These are phyloP conservation scores for Rhizopus sp. DNA, from an alignment of 371 early-diverging fungal species.

Conservation along the genomic window DNA sequence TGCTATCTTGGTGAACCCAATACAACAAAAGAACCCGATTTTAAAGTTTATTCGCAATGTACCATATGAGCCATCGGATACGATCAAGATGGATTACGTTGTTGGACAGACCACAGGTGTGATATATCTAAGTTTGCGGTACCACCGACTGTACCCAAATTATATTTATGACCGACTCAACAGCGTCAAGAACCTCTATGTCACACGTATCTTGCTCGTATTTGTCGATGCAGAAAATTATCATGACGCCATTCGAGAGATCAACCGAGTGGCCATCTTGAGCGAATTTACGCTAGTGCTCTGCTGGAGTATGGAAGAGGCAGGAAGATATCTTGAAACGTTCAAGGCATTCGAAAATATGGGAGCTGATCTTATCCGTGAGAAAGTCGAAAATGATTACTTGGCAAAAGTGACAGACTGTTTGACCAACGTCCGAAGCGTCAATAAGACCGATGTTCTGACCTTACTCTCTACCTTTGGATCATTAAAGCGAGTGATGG, in stretches of 20 bases:
- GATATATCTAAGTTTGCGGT: slow-evolving; percentile 87
- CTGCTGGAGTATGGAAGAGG: slow-evolving; percentile 89
- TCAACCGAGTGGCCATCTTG: slow-evolving; percentile 70
- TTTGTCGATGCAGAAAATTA: slow-evolving; percentile 85
- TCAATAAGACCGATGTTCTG: slow-evolving; percentile 91
- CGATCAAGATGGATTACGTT: slow-evolving; percentile 76
- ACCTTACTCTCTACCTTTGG: slow-evolving; percentile 84
- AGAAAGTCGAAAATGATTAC: slow-evolving; percentile 71
- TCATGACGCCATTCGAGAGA: slow-evolving; percentile 76
- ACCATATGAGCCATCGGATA: slow-evolving; percentile 78
- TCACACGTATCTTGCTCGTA: slow-evolving; percentile 76
- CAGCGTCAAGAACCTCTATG: slow-evolving; percentile 55
- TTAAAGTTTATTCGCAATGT: slow-evolving; percentile 79
- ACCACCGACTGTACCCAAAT: slow-evolving; percentile 92
- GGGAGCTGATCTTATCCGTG: slow-evolving; percentile 82
- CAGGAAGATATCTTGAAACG: slow-evolving; percentile 85
- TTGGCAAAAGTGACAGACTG: slow-evolving; percentile 70
- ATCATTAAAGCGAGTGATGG: slow-evolving; percentile 61
- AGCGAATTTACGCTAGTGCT: slow-evolving; percentile 78
- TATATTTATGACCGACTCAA: slow-evolving; percentile 85
- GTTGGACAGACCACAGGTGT: slow-evolving; percentile 80
- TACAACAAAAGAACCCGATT: slow-evolving; percentile 81
- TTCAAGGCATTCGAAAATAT: slow-evolving; percentile 79
- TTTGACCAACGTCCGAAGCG: slow-evolving; percentile 76
- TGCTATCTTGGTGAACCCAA: slow-evolving; percentile 40